phyloP scores from a whole-genome alignment of 768 basidiomycete species.

The Lepiota brunneoincarnata region DNA sequence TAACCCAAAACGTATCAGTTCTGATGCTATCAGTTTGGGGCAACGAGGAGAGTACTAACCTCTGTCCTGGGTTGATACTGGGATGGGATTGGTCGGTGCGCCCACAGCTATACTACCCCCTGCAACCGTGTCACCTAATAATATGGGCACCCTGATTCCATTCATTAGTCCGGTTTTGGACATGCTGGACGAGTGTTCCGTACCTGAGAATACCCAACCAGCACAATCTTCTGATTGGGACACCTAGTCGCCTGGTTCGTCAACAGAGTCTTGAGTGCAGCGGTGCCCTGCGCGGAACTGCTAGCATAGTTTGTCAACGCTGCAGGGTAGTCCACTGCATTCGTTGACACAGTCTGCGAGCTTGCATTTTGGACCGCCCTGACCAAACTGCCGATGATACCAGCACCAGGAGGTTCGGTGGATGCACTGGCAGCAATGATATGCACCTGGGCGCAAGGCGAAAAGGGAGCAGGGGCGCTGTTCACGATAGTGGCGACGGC shows the following conservation, averaged over 20 bases:
- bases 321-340: slow-evolving; percentile 24
- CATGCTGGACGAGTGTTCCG: background rate
- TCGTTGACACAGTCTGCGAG: slow-evolving; percentile 23
- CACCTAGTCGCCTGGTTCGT: slow-evolving; percentile 21
- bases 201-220: slow-evolving; percentile 26
- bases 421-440: slow-evolving; percentile 25
- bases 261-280: slow-evolving; percentile 20
- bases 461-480: slow-evolving; percentile 16
- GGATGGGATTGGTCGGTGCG: slow-evolving; percentile 15
- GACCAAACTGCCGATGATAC: slow-evolving; percentile 24
- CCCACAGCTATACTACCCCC: slow-evolving; percentile 20
- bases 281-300: slow-evolving; percentile 23
- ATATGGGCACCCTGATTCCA: slow-evolving; percentile 23
- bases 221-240: slow-evolving; percentile 26
- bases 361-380: slow-evolving; percentile 20
- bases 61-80: slow-evolving; percentile 12
- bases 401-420: slow-evolving; percentile 21
- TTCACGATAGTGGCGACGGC: background rate
- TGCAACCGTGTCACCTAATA: slow-evolving; percentile 23
- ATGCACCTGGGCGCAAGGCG: slow-evolving; percentile 23
- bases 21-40: no score
- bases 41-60: background rate
- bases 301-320: slow-evolving; percentile 22
- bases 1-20: background rate
- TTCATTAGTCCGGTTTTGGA: background rate